These are phyloP conservation scores for Hypoxylon trugodes DNA, from an alignment of 495 filamentous ascomycete species.

Conservation along the genomic window DNA sequence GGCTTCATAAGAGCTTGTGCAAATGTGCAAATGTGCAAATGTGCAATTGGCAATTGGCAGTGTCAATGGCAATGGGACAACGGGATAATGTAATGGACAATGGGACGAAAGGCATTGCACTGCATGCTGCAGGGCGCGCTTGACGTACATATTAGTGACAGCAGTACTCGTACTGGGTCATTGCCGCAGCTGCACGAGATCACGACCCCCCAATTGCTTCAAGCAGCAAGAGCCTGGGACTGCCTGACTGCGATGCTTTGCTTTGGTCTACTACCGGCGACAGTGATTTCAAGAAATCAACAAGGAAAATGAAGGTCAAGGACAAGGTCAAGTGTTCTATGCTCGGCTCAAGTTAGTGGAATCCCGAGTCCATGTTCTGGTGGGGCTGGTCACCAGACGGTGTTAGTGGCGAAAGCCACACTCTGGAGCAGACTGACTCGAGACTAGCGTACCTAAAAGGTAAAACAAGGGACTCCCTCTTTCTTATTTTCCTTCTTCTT, in stretches of 20 bases:
- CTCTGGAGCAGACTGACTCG: slow-evolving; percentile 40
- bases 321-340: slow-evolving; percentile 31
- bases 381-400: slow-evolving; percentile 50
- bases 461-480: slow-evolving; percentile 21
- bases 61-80: too few species aligned
- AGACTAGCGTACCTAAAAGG: slow-evolving; percentile 39
- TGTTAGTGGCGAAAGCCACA: slow-evolving; percentile 50
- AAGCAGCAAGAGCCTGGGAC: slow-evolving; percentile 29
- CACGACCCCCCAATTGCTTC: slow-evolving; percentile 40
- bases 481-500: background rate
- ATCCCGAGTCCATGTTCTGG: slow-evolving; percentile 43
- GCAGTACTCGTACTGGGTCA: slow-evolving; percentile 42
- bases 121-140: slow-evolving; percentile 48
- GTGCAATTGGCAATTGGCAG: too few species aligned
- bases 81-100: too few species aligned
- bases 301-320: slow-evolving; percentile 26
- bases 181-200: slow-evolving; percentile 41
- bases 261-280: slow-evolving; percentile 1
- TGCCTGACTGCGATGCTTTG: slow-evolving; percentile 25
- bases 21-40: too few species aligned
- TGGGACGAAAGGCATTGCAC: slow-evolving; percentile 45
- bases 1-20: slow-evolving; percentile 33
- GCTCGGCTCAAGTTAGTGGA: slow-evolving; percentile 41
- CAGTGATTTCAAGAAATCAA: slow-evolving; percentile 31
- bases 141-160: slow-evolving; percentile 47